phyloP scores from a whole-genome alignment of 1,284 basidiomycete species.

The Malassezia pachydermatis region DNA sequence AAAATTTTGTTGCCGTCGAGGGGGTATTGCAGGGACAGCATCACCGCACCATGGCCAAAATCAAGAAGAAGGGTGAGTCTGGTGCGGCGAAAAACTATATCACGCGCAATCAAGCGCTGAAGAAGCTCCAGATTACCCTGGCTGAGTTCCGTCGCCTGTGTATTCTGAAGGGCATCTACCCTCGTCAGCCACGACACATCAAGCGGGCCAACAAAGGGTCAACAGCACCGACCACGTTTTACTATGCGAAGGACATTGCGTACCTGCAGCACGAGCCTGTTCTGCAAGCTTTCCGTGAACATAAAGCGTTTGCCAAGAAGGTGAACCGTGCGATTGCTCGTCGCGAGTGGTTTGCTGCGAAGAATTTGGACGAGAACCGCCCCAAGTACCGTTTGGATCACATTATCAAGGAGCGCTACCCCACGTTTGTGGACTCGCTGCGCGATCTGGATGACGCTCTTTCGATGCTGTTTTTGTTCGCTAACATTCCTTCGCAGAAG shows the following conservation, averaged over 20 bases:
- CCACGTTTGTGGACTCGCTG: conserved; percentile 88
- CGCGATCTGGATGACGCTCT: conserved; percentile 95
- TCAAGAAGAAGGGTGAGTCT: conserved; percentile 69
- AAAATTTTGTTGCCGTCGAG: conserved; percentile 15
- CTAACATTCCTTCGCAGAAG: conserved; percentile 54
- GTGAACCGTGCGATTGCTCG: conserved; percentile 83
- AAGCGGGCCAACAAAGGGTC: conserved; percentile 97
- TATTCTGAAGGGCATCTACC: conserved; percentile 98
- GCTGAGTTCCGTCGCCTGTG: conserved; percentile 94
- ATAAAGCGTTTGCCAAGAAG: conserved; percentile 98
- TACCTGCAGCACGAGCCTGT: conserved; percentile 96
- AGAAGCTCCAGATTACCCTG: conserved; percentile 77
- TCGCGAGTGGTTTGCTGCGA: conserved; percentile 87
- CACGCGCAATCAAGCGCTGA: conserved; percentile 64
- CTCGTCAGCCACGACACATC: conserved; percentile 80
- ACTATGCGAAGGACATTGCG: conserved; percentile 95
- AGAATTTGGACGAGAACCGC: conserved; percentile 75
- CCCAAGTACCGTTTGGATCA: conserved; percentile 68
- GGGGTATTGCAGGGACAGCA: background rate
- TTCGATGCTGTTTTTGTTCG: conserved; percentile 83
- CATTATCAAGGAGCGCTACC: conserved; percentile 96
- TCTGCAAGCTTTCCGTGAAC: conserved; percentile 84
- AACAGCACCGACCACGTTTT: conserved; percentile 91
- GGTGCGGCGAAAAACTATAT: conserved; percentile 60
- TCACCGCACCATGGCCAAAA: conserved; percentile 63